Evolutionary conservation across 441 rosid species (phyloP).

Genomic region (Macaranga tanarius): DNA sequence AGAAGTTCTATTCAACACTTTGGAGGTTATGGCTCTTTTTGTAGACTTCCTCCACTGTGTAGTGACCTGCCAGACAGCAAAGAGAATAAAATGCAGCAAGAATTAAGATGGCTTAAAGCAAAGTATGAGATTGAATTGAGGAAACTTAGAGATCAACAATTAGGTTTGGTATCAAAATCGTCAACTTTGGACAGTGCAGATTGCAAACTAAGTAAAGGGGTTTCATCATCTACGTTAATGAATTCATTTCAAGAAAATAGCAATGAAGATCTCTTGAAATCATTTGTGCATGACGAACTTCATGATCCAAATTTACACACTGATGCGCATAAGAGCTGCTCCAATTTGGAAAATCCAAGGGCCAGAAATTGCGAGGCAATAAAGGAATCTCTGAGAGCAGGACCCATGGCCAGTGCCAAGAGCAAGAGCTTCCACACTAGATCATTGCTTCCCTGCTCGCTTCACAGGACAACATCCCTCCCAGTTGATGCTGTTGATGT

Average conservation of each 20-base stretch:
- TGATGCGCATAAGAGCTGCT: constrained; percentile 26
- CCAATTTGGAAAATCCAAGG: constrained; percentile 32
- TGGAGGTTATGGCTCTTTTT: constrained; percentile 38
- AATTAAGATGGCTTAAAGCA: constrained; percentile 76
- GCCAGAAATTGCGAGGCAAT: constrained; percentile 28
- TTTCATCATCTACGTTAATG: constrained; percentile 12
- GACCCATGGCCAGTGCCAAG: constrained; percentile 28
- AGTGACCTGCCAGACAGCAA: constrained; percentile 33
- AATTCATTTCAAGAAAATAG: constrained; percentile 22
- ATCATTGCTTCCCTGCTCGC: constrained; percentile 51
- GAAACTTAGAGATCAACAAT: constrained; percentile 50
- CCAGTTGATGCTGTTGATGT: constrained; percentile 70
- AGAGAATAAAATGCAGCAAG: constrained; percentile 52
- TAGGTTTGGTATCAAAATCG: constrained; percentile 32
- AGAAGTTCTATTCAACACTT: constrained; percentile 30
- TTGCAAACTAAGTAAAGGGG: constrained; percentile 13
- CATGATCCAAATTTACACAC: constrained; percentile 18
- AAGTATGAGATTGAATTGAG: constrained; percentile 55
- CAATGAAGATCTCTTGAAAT: constrained; percentile 21
- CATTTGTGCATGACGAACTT: constrained; percentile 16
- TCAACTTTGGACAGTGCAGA: constrained; percentile 22
- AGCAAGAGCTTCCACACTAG: constrained; percentile 35
- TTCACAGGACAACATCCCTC: constrained; percentile 61
- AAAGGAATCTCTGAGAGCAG: constrained; percentile 25
- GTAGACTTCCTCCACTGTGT: constrained; percentile 33